A percentile compares a stretch with the other conserved stretches of the same genome.
Conservation (phyloP, 2,329 filamentous ascomycete genomes). For the Biscogniauxia marginata region DNA sequence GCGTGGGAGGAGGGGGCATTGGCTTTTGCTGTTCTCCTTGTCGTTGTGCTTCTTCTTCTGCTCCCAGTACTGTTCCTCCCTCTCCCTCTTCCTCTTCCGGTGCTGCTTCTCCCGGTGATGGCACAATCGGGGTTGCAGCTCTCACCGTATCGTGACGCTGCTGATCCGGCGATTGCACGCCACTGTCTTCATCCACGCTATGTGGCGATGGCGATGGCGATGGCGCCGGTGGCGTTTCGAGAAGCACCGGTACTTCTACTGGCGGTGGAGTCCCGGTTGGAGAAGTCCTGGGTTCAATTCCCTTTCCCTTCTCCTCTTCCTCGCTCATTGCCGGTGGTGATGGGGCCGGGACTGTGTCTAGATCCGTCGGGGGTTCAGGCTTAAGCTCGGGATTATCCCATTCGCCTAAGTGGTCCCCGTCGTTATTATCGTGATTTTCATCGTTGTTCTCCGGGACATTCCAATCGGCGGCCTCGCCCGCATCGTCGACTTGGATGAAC, state of each 20-base stretch:
- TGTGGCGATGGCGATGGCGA: background rate
- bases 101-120: background rate
- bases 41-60: background rate
- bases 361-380: background rate
- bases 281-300: background rate
- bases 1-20: background rate
- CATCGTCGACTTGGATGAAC: conserved; percentile 11
- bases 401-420: no score
- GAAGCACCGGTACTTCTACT: background rate
- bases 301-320: background rate
- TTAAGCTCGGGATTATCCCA: background rate
- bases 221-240: background rate
- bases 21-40: background rate
- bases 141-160: no score
- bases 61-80: background rate
- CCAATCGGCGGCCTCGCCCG: background rate
- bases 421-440: background rate
- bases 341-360: background rate
- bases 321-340: background rate
- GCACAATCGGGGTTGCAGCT: background rate
- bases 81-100: background rate
- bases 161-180: background rate
- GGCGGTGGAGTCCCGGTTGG: background rate
- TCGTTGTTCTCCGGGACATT: background rate
- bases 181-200: no score